Base-by-base conservation (phyloP, 1,139 yeast genomes). In the Geotrichum bryndzae region DNA sequence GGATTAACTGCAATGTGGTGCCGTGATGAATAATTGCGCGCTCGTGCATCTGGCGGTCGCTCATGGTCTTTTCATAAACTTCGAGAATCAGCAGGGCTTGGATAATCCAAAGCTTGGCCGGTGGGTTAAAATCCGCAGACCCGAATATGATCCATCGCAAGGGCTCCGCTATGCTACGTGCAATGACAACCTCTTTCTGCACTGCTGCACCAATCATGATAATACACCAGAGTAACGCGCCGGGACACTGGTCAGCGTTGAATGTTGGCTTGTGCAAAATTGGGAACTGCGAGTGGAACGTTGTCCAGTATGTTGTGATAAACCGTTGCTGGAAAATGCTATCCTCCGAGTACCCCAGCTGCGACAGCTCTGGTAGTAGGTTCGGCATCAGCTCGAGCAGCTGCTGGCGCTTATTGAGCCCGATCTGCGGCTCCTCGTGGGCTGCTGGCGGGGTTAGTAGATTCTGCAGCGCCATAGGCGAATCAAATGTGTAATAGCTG, bases 11-110 rank as follows among this genome's bases (percentile, higher is more conserved):
- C 25, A 87, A 84, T 0, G 89, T 84, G 0, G 91, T 82, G 1
- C 91, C 94, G 69, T 88, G 91, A 69, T 88, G 94, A 11, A 88
- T 76, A 69, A 85, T 88, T 0, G 89, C 89, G 56, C 96, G 73
- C 70, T 88, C 95, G 69, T 88, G 95, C 68, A 86, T 61, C 50
- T 68, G 67, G 57, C 85, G 74, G n/a, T 74, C 68, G 0, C 83
- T 71, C 67, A 85, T 82, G 58, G 86, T 80, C 71, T 88, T 86
- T 68, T 89, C 96, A 64, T 81, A 84, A 69, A 83, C 80, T 69
- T 87, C 92, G 46, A 88, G 72, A 61, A 88, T 69, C 60, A 85
- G 75, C 58, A 88, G 75, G 57, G 87, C 79, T 69, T 87, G 94
- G 56, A 87, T 77, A 1, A 87, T 81, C 87, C 90, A 87, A 7